Evolutionary conservation across 2,329 filamentous ascomycete genomes (phyloP).

Genomic region (Penicillium italicum): DNA sequence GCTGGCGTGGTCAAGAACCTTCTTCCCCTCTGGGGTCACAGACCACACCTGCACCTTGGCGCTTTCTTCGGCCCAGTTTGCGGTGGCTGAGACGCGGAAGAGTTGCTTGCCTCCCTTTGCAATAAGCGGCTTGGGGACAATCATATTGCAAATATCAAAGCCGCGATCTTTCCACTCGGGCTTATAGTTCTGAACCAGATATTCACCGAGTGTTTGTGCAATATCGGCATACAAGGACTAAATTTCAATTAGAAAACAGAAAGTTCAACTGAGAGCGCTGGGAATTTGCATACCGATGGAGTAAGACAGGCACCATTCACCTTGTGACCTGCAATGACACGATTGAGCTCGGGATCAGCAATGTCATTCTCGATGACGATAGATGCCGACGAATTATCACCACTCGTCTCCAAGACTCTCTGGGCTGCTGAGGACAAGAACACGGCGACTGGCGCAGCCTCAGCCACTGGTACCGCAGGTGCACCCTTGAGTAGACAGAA

Average conservation of each 20-base stretch:
- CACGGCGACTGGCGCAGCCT: constrained; percentile 18
- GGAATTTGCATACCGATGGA: constrained; percentile 26
- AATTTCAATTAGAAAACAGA: constrained; percentile 1
- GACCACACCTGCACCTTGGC: constrained; percentile 36
- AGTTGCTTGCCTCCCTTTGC: constrained; percentile 38
- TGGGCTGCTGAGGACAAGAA: constrained; percentile 33
- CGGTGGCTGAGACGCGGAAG: constrained; percentile 36
- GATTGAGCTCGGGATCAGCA: constrained; percentile 31
- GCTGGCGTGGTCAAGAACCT: constrained; percentile 35
- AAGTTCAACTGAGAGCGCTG: constrained; percentile 1
- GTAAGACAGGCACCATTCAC: constrained; percentile 37
- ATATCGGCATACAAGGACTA: constrained; percentile 39
- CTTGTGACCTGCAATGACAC: constrained; percentile 37
- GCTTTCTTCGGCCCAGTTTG: constrained; percentile 34
- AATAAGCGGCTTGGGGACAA: constrained; percentile 56
- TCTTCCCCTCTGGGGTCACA: constrained; percentile 38
- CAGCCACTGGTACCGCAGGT: constrained; percentile 19
- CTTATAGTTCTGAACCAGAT: constrained; percentile 34
- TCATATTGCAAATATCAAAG: constrained; percentile 36
- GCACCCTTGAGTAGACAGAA: constrained; percentile 35
- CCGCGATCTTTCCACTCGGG: constrained; percentile 31
- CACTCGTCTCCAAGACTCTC: constrained; percentile 28
- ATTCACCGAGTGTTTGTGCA: constrained; percentile 35
- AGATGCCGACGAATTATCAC: constrained; percentile 25
- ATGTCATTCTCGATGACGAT: constrained; percentile 38